Base-by-base conservation (phyloP, 257 asterid genomes). In the Plectranthus barbatus region DNA sequence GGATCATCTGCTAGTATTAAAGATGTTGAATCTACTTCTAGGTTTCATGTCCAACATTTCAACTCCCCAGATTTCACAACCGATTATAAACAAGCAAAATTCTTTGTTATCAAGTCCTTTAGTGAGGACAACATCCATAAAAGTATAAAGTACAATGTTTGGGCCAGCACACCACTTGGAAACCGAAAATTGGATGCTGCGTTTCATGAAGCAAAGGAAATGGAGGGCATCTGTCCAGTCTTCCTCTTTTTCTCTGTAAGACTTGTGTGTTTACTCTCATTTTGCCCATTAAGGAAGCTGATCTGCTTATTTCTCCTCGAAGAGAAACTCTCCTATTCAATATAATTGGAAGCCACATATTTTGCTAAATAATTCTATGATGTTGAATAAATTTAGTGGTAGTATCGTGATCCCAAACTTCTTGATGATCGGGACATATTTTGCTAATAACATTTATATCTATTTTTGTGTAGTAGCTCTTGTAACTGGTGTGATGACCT, bases 81-180 rank as follows among this genome's bases (percentile, higher is more conserved):
- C 0, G 90, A 86, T 67, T 80, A 82, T 66, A 92, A 87, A 62
- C 75, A 58, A 39, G 95, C 96, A 36, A 93, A 87, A 55, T 93
- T 93, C 65, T 90, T 87, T 62, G 96, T 93, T 44, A 93, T 93
- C 9, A 93, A 93, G 81, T 93, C 99, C 72, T 93, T 93, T 81
- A 93, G 96, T 24, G 99, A 93, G 74, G 99, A 93, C 73, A 93
- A 93, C 71, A 80, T 93, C 76, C 99, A 93, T 74, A 90, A 83
- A 76, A 93, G 99, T 75, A 90, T 93, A 56, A 93, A 93, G 71
- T 93, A 93, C 75, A 80, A 74, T 40, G 82, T 87, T 58, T 93
- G 99, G 99, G 91, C 99, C 51, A 93, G 99, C 82, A 93, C 99
- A 9, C 86, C 96, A 18, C 95, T 85, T 63, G 99, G 99, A 57